These are phyloP conservation scores for Ascosphaera apis DNA, from an alignment of 2,329 filamentous ascomycete species.

Conservation along the genomic window DNA sequence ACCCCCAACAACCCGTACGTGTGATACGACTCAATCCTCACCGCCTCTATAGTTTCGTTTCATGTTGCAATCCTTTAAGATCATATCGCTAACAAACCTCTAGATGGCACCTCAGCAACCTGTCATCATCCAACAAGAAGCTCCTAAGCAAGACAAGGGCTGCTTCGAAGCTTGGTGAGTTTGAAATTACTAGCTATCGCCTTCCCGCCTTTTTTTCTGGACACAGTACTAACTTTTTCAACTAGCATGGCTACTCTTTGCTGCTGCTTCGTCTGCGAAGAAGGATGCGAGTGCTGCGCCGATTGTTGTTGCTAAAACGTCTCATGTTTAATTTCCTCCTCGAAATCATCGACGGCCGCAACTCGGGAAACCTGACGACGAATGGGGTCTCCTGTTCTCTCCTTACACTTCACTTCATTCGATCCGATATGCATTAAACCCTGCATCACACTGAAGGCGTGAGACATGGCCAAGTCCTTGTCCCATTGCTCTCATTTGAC, in stretches of 20 bases:
- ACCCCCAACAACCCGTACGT: no score
- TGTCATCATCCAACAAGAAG: constrained; percentile 6
- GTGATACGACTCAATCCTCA: no score
- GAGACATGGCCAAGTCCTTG: no score
- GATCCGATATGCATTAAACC: no score
- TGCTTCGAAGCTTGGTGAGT: constrained; percentile 29
- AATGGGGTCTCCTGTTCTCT: no score
- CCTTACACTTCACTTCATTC: no score
- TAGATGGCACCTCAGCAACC: constrained; percentile 22
- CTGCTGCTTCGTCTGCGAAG: constrained; percentile 42
- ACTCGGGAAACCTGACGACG: no score
- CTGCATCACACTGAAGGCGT: no score
- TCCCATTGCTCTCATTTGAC: no score
- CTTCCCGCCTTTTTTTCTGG: not conserved
- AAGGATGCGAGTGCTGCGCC: constrained; percentile 40
- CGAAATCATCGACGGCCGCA: not conserved
- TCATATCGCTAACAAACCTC: no score
- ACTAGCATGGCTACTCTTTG: constrained; percentile 31
- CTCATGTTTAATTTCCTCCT: constrained; percentile 4
- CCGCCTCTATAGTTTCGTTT: no score
- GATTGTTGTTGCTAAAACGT: constrained; percentile 29
- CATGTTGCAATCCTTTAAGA: no score
- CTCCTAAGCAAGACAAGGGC: constrained; percentile 23
- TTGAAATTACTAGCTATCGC: not conserved
- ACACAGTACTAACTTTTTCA: constrained; percentile 4